Conservation (phyloP, 208 protist species). For the Acanthamoeba triangularis region DNA sequence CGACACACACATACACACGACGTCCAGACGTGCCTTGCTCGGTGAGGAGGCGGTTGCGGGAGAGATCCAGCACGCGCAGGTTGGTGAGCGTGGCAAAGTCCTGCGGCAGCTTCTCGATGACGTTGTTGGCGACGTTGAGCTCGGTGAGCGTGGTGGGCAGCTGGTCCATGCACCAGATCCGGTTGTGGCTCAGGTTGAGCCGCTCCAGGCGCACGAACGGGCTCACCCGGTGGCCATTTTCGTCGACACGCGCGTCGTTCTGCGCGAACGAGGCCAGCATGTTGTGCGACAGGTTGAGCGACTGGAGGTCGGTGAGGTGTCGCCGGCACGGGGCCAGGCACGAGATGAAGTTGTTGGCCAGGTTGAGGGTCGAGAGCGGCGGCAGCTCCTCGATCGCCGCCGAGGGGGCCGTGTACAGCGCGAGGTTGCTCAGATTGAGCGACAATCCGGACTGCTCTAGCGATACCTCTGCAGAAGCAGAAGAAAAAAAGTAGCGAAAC, state of each 20-base stretch:
- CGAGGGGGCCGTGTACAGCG: neutral
- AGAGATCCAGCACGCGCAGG: neutral
- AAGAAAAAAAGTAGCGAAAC: neutral
- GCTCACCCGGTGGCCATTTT: neutral
- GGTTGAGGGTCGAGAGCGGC: neutral
- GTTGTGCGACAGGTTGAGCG: constrained; percentile 24
- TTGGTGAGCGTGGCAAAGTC: neutral
- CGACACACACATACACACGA: too few relatives aligned
- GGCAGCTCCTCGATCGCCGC: neutral
- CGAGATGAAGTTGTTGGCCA: constrained; percentile 15
- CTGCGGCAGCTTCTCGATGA: neutral
- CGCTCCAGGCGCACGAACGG: neutral
- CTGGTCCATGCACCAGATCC: neutral
- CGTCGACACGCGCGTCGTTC: neutral
- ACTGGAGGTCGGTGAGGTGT: neutral
- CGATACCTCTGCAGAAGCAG: neutral
- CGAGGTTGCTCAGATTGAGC: neutral
- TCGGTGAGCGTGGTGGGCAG: neutral
- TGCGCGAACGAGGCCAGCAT: neutral
- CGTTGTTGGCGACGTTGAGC: constrained; percentile 4
- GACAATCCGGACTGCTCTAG: neutral
- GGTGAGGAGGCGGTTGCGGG: neutral
- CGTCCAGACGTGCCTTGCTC: neutral
- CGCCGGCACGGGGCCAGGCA: neutral
- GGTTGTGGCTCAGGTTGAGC: neutral